These are phyloP conservation scores for Calonectria multiphialidica DNA, from an alignment of 2,329 filamentous ascomycete species.

Conservation along the genomic window DNA sequence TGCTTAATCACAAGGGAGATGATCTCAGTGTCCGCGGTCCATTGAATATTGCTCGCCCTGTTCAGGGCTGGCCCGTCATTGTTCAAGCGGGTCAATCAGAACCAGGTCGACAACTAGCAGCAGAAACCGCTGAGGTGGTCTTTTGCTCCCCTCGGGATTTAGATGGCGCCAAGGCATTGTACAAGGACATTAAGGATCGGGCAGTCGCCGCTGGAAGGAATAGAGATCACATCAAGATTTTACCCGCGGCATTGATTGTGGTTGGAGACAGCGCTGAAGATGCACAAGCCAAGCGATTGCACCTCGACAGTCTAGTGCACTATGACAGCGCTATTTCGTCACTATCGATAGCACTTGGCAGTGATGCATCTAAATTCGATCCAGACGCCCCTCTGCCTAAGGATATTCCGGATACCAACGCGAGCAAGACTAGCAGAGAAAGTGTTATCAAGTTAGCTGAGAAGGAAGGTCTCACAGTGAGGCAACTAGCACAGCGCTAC, in stretches of 20 bases:
- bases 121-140: slow-evolving; percentile 65
- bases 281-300: slow-evolving; percentile 60
- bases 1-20: slow-evolving; percentile 62
- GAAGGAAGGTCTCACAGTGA: slow-evolving; percentile 60
- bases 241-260: slow-evolving; percentile 64
- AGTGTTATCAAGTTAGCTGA: slow-evolving; percentile 58
- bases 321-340: slow-evolving; percentile 67
- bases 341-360: slow-evolving; percentile 60
- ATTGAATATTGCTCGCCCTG: slow-evolving; percentile 64
- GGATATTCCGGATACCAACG: slow-evolving; percentile 65
- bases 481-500: slow-evolving; percentile 63
- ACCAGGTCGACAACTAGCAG: slow-evolving; percentile 62
- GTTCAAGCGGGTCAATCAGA: slow-evolving; percentile 67
- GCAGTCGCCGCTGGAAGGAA: slow-evolving; percentile 58
- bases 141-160: slow-evolving; percentile 64
- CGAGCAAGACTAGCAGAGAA: slow-evolving; percentile 62
- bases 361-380: slow-evolving; percentile 60
- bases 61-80: slow-evolving; percentile 68
- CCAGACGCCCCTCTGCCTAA: slow-evolving; percentile 61
- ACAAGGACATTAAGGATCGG: slow-evolving; percentile 63
- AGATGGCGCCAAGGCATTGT: slow-evolving; percentile 59
- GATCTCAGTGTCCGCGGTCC: slow-evolving; percentile 45
- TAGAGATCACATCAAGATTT: slow-evolving; percentile 60
- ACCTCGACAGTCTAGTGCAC: slow-evolving; percentile 64
- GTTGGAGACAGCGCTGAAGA: slow-evolving; percentile 63